These are phyloP conservation scores for Megacollybia platyphylla DNA, from an alignment of 1,284 basidiomycete genomes.

Conservation along the genomic window DNA sequence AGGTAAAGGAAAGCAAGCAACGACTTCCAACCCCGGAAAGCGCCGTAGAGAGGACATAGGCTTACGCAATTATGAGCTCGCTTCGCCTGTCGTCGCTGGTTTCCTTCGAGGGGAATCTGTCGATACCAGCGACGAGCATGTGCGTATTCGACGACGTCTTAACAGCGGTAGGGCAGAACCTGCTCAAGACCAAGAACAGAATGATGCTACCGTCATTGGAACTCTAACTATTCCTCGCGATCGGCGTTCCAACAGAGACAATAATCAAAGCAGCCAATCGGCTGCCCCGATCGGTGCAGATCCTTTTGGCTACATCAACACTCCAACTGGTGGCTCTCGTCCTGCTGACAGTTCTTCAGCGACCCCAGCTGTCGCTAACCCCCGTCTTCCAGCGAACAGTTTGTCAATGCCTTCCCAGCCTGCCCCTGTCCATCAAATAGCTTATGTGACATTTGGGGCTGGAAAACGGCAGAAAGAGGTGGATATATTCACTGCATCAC, in stretches of 20 bases:
- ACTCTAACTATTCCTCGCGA: neutral
- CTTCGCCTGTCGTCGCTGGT: slow-evolving; percentile 38
- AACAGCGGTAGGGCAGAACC: slow-evolving; percentile 10
- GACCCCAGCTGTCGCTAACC: slow-evolving; percentile 19
- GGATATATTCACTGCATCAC: slow-evolving; percentile 59
- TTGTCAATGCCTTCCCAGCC: slow-evolving; percentile 27
- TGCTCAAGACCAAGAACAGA: neutral
- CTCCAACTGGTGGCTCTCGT: slow-evolving; percentile 16
- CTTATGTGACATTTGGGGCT: slow-evolving; percentile 73
- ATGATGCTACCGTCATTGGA: neutral
- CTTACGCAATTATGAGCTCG: slow-evolving; percentile 38
- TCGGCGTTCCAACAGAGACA: neutral
- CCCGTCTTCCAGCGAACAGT: slow-evolving; percentile 20
- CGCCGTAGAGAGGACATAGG: slow-evolving; percentile 39
- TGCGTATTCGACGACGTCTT: slow-evolving; percentile 30
- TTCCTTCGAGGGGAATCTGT: slow-evolving; percentile 36
- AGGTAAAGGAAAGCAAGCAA: slow-evolving; percentile 27
- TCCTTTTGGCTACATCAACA: slow-evolving; percentile 43
- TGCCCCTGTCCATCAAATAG: slow-evolving; percentile 50
- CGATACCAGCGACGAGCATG: slow-evolving; percentile 17
- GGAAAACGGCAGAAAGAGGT: slow-evolving; percentile 75
- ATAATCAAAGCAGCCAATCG: neutral
- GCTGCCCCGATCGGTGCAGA: slow-evolving; percentile 15
- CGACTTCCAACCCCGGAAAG: slow-evolving; percentile 24
- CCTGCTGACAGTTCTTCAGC: slow-evolving; percentile 18